These are phyloP conservation scores for Spathaspora sp. DNA, from an alignment of 805 yeast species.

Conservation along the genomic window DNA sequence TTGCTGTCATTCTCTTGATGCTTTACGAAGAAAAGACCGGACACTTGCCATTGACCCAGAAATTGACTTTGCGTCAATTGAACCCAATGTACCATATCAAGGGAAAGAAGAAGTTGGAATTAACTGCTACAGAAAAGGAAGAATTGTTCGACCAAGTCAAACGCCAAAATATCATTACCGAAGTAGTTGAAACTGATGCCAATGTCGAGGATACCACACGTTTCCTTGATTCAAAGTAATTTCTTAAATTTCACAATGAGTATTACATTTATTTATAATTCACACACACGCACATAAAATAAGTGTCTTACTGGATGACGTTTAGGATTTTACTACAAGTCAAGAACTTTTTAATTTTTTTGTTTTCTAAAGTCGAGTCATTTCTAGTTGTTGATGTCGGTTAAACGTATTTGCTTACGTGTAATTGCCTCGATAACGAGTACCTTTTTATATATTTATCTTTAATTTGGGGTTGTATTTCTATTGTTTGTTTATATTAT, in stretches of 20 bases:
- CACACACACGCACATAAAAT: constrained; percentile 1
- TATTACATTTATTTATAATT: not conserved
- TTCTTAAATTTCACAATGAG: constrained; percentile 19
- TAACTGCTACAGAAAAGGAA: constrained; percentile 48
- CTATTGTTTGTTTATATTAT: not conserved
- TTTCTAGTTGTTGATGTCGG: not conserved
- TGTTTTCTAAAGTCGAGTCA: not conserved
- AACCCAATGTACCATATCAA: constrained; percentile 34
- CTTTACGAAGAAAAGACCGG: constrained; percentile 77
- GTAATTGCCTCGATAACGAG: not conserved
- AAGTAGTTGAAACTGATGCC: constrained; percentile 1
- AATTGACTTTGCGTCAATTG: constrained; percentile 22
- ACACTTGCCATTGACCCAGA: constrained; percentile 63
- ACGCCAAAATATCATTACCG: constrained; percentile 8
- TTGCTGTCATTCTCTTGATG: constrained; percentile 54
- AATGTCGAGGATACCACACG: not conserved
- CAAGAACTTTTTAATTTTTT: not conserved
- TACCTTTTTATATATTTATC: not conserved
- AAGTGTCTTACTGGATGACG: not conserved
- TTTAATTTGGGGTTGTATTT: not conserved
- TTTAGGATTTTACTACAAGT: not conserved
- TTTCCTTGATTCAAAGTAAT: constrained; percentile 18
- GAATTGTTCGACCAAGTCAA: constrained; percentile 42
- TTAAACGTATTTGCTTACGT: not conserved
- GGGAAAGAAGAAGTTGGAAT: constrained; percentile 39